A percentile compares a stretch with the other conserved stretches of the same genome.
These are phyloP conservation scores for Pisolithus albus DNA, from an alignment of 768 basidiomycete species.

Conservation along the genomic window DNA sequence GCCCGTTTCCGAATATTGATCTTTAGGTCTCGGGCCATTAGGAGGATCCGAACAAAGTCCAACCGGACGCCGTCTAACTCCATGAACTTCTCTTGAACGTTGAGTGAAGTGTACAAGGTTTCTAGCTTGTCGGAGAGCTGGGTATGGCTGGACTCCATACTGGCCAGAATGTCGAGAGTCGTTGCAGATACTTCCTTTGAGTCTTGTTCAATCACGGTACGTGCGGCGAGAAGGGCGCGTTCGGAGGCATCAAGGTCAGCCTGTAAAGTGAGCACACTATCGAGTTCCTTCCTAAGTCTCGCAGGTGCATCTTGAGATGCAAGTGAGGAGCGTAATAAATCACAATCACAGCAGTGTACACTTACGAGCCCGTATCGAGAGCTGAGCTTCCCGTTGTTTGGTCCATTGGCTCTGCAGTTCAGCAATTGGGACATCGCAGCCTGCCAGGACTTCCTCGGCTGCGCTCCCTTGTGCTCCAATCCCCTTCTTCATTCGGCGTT, in stretches of 20 bases:
- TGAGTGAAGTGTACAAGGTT: constrained; percentile 28
- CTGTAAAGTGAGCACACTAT: constrained; percentile 27
- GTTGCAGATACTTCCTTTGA: neutral
- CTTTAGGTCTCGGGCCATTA: constrained; percentile 34
- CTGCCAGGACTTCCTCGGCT: neutral
- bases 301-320: constrained; percentile 24
- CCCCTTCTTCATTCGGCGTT: constrained; percentile 12
- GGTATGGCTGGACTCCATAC: constrained; percentile 18
- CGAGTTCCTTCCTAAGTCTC: constrained; percentile 22
- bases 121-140: constrained; percentile 21
- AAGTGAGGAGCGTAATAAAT: constrained; percentile 5
- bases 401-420: constrained; percentile 3
- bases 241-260: constrained; percentile 21
- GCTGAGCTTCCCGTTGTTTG: neutral
- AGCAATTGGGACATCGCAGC: neutral
- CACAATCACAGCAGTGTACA: neutral
- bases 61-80: constrained; percentile 24
- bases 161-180: constrained; percentile 10
- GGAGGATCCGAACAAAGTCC: constrained; percentile 1
- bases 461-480: constrained; percentile 7
- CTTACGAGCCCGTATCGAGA: constrained; percentile 4
- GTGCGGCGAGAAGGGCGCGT: constrained; percentile 12
- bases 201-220: neutral
- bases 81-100: constrained; percentile 27
- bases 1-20: constrained; percentile 31